phyloP scores from a whole-genome alignment of 2,329 filamentous ascomycete species.

The Orbilia javanica region DNA sequence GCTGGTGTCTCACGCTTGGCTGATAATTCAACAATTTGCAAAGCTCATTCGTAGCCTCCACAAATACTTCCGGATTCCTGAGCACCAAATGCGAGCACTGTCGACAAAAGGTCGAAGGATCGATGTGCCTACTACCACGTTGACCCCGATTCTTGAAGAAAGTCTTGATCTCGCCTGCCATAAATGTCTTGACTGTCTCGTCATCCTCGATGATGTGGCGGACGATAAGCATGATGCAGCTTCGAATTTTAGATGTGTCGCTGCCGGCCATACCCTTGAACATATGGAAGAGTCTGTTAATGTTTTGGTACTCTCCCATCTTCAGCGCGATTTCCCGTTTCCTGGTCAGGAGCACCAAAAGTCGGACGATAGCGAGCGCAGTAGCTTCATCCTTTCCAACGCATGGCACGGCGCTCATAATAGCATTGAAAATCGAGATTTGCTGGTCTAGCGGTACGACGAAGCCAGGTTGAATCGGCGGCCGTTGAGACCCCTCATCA shows the following conservation, averaged over 20 bases:
- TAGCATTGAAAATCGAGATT: conserved; percentile 76
- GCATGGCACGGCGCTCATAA: conserved; percentile 86
- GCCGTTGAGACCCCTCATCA: conserved; percentile 67
- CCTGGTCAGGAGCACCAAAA: conserved; percentile 89
- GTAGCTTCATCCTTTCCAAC: conserved; percentile 89
- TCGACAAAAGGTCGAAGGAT: conserved; percentile 80
- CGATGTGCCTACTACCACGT: conserved; percentile 70
- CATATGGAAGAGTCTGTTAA: conserved; percentile 93
- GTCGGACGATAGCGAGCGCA: conserved; percentile 83
- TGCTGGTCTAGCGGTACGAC: conserved; percentile 77
- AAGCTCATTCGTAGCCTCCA: conserved; percentile 87
- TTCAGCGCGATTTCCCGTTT: conserved; percentile 78
- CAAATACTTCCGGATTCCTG: conserved; percentile 85
- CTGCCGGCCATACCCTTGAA: conserved; percentile 88
- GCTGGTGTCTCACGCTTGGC: conserved; percentile 60
- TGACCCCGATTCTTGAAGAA: conserved; percentile 72
- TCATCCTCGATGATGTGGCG: conserved; percentile 96
- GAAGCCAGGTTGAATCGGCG: conserved; percentile 71
- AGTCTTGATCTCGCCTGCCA: conserved; percentile 87
- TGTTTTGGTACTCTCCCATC: conserved; percentile 87
- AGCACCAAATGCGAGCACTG: conserved; percentile 83
- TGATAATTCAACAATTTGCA: conserved; percentile 76
- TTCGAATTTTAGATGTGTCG: conserved; percentile 80
- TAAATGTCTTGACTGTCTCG: conserved; percentile 87
- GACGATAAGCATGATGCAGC: conserved; percentile 84